Evolutionary conservation across 345 rosid species (phyloP), one percentile per base, ranked within the genome.

Genomic region (Dipteronia dyeriana): DNA sequence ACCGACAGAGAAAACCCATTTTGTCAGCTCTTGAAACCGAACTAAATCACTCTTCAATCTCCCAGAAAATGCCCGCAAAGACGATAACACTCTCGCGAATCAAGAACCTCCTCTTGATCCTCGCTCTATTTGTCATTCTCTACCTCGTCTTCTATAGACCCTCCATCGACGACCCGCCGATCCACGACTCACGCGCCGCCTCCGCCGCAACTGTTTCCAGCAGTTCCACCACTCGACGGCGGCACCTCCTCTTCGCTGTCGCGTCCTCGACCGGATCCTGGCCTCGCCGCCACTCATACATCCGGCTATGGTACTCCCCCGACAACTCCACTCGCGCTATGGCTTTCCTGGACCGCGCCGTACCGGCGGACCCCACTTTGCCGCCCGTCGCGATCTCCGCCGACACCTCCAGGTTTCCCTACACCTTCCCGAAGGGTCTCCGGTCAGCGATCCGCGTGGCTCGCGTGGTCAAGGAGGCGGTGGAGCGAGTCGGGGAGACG

Each of bases 361-460:
- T 14, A 1, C 73, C 75, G 7, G 49, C 29, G 1, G 92, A 86
- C 82, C 85, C 78, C 62, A 49, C 70, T 19, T 88, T 91, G 39
- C 98, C 99, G 22, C 91, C 87, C 0, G 84, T 83, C 0, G 45
- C 84, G 47, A 71, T 90, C 41, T 92, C 97, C 64, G 76, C 71
- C 34, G 98, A 94, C 78, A 85, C 88, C 38, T 92, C 94, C 3
- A 79, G 86, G 22, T 96, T 94, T 70, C 97, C 94, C 1, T 92
- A 90, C 85, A 87, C 84, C 16, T 91, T 87, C 83, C 90, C 83
- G 57, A 86, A 91, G 9, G 97, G 98, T 26, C 90, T 89, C 77
- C 87, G 89, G 68, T 94, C 97, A 2, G 97, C 97, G 38, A 78
- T 96, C 67, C 89, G 97, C n/a, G 88, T 94, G 56, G 97, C 97